Evolutionary conservation across 2,329 filamentous ascomycete species (phyloP), one percentile per base, ranked within the genome.

Genomic region (Colletotrichum gloeosporioides): DNA sequence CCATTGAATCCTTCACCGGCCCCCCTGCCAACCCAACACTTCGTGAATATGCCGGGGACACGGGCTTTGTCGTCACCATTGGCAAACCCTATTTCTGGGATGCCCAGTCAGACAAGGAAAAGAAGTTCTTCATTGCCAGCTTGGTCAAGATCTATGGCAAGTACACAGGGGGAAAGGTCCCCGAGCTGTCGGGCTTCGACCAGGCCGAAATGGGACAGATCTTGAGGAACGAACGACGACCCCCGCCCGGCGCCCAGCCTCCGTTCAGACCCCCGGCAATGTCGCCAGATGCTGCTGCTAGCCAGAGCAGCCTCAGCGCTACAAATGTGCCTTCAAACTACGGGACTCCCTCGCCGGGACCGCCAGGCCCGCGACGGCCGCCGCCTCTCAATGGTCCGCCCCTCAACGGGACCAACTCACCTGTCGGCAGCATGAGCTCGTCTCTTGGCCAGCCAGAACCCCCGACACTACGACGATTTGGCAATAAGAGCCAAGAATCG

Each of bases 61-160:
- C 92, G 61, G 97, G 97, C 18, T 99, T 99, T 82, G 89, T 94
- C 31, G 95, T 99, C 67, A 97, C 93, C 2, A 91, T 99, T 32
- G 94, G 94, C 31, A 99, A 99, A 84, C 95, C 96, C 0, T 99
- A 99, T 86, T 99, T 97, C 84, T 99, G 97, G 97, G 93, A 98
- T 84, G 96, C 97, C 39, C 93, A 95, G 78, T 97, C 95, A 1
- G 91, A 95, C 69, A 98, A 98, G 87, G 97, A 99, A 86, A 99
- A 98, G 89, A 96, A 98, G 83, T 99, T 99, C 86, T 99, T 99
- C 85, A 97, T 99, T 81, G 96, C 95, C 39, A 98, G 96, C 84
- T 87, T 99, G 80, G 92, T 99, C 82, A 99, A 99, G 85, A 98
- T 99, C 79, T 99, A 95, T 84, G 93, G 93, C 80, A 99, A 99